A percentile compares a stretch with the other conserved stretches of the same genome.
Evolutionary conservation across 2,329 filamentous ascomycete genomes (phyloP).

Genomic region (Periglandula ipomoeae): DNA sequence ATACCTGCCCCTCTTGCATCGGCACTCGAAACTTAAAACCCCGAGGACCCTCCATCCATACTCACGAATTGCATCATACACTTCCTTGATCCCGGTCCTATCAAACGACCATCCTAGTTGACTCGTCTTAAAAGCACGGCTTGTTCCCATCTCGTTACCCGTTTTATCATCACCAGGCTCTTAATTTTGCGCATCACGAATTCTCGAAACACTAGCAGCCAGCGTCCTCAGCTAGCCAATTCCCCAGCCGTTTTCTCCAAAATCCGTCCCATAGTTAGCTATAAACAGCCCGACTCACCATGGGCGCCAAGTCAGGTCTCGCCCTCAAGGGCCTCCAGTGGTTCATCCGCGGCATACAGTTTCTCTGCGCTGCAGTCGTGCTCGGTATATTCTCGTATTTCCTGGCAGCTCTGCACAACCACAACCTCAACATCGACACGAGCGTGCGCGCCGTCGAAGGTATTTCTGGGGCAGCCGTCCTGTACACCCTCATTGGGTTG

Average conservation of each 20-base stretch:
- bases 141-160: too few relatives aligned
- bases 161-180: too few relatives aligned
- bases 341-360: constrained; percentile 63
- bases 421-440: constrained; percentile 52
- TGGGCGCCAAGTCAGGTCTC: constrained; percentile 27
- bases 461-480: constrained; percentile 61
- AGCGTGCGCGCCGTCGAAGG: constrained; percentile 68
- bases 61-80: constrained; percentile 2
- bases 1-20: not conserved
- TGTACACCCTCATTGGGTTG: constrained; percentile 68
- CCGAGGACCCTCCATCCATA: not conserved
- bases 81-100: not conserved
- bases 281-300: too few relatives aligned
- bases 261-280: not conserved
- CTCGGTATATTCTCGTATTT: constrained; percentile 80
- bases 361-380: constrained; percentile 63
- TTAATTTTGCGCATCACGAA: too few relatives aligned
- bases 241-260: not conserved
- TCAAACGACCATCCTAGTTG: too few relatives aligned
- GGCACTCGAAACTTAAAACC: not conserved
- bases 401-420: constrained; percentile 61
- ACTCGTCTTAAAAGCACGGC: too few relatives aligned
- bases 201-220: too few relatives aligned
- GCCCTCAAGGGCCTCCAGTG: constrained; percentile 62
- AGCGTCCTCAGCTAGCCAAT: not conserved